Base-by-base conservation (phyloP, 805 yeast genomes). In the Candida nemodendra region DNA sequence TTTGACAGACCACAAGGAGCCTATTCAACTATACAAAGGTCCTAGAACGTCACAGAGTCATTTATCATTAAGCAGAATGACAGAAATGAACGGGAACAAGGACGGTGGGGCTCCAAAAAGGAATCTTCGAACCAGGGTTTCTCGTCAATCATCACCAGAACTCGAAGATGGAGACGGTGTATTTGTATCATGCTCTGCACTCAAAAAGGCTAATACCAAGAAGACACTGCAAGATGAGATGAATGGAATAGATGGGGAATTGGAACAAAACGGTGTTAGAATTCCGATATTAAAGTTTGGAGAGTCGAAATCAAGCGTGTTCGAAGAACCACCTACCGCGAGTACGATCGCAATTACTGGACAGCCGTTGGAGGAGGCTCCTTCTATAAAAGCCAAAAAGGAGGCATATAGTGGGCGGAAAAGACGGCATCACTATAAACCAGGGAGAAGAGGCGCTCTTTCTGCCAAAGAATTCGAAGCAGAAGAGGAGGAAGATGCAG, bases 341-440 rank as follows among this genome's bases (percentile, higher is more conserved):
- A 72, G 68, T 25, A 78, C 83, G 0, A 57, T 64, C 9, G 79
- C 85, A 28, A 77, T 78, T 26, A 81, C 91, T 0, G 96, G 96
- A 2, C 68, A 78, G 27, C 83, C 93, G 3, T 61, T 88, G 37
- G 86, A 78, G 46, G 69, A 76, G n/a, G 69, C 71, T 5, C 96
- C 96, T 7, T 74, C 78, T 13, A 60, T 68, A 3, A 81, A 76
- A 51, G 64, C 76, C 25, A 76, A 72, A 51, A 76, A 72, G 45
- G 84, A 78, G 31, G 66, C 78, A 13, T 57, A 72, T 32, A 72
- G 83, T 78, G 71, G 78, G 18, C 49, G 57, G 16, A 16, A 39
- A 66, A 64, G 50, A 40, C 19, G 40, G 66, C 64, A 50, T 38
- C 59, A 47, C 26, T 30, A n/a, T 44, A 37, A 50, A 46, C 40